Evolutionary conservation across 2,329 filamentous ascomycete genomes (phyloP), one percentile per base, ranked within the genome.

Genomic region (Pseudogymnoascus sp.): DNA sequence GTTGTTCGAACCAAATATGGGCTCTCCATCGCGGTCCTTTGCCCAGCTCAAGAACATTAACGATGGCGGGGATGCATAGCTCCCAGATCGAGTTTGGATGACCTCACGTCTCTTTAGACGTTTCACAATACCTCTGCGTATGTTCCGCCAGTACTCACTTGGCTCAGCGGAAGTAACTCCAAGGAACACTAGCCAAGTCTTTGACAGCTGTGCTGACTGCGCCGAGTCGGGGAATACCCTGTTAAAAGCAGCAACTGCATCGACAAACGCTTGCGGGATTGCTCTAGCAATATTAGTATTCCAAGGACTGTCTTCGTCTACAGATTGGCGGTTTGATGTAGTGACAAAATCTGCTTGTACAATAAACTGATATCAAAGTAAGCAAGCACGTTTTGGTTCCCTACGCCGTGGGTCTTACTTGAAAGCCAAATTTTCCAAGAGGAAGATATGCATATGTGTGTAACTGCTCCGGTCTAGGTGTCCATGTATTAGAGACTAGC

Each of bases 271-370:
- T 18, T 41, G 38, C n/a, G n/a, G n/a, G 16, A 60, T 23, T 9
- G 28, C 58, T 21, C 7, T 21, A 23, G 16, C 31, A 23, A 38
- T 21, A 23, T 31, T 40, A 12, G 59, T 4, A 43, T 69, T 70
- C 67, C 68, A 70, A 2, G 28, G 7, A n/a, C 58, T 62, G 28
- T 65, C 65, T 35, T 45, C 37, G 25, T 65, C 62, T 7, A 70
- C 33, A 14, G 65, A 65, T 38, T 69, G 67, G 21, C 68, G 63
- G 55, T 65, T 69, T 2, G 69, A 65, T 1, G 63, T 43, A 9
- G 70, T 65, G 14, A 70, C 55, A 40, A 71, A 71, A 59, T 70
- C 68, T 5, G 63, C 69, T n/a, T 71, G 68, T 0, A 71, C 35
- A 3, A 70, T 58, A 60, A 71, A 69, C 66, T 69, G 45, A 14